Conservation (phyloP, 2,329 filamentous ascomycete species). For the Purpureocillium lavendulum region DNA sequence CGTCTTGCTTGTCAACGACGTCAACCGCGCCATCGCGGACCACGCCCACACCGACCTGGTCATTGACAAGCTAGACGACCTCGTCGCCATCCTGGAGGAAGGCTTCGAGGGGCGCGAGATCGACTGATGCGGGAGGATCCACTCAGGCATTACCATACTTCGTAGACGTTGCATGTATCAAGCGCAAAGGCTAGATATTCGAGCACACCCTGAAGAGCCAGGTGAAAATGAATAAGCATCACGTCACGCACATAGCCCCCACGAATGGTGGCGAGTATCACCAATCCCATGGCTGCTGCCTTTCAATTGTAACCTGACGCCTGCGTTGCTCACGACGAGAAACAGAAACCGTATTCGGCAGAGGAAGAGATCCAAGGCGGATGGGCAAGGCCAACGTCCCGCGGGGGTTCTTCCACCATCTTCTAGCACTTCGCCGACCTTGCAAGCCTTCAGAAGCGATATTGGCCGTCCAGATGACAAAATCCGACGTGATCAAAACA, state of each 20-base stretch:
- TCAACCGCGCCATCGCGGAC: constrained; percentile 59
- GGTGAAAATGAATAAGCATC: too few species aligned
- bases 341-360: constrained; percentile 1
- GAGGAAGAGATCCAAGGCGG: neutral
- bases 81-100: constrained; percentile 64
- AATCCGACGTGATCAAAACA: neutral
- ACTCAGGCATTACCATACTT: too few species aligned
- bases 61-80: constrained; percentile 63
- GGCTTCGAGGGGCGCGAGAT: constrained; percentile 55
- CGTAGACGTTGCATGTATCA: too few species aligned
- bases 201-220: too few species aligned
- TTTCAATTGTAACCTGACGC: constrained; percentile 12
- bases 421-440: too few species aligned
- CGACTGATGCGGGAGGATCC: neutral
- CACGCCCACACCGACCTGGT: constrained; percentile 73
- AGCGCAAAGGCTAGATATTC: too few species aligned
- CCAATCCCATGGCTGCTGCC: constrained; percentile 3
- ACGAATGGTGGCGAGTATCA: too few species aligned
- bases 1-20: constrained; percentile 78
- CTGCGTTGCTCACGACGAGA: constrained; percentile 12
- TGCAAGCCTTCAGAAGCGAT: neutral
- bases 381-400: too few species aligned
- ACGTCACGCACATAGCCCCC: too few species aligned
- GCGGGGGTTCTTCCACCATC: too few species aligned
- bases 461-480: neutral